Percentiles rank a stretch among this genome's conserved stretches.
phyloP scores from a whole-genome alignment of 2,329 filamentous ascomycete species.

The Macrophomina phaseolina region DNA sequence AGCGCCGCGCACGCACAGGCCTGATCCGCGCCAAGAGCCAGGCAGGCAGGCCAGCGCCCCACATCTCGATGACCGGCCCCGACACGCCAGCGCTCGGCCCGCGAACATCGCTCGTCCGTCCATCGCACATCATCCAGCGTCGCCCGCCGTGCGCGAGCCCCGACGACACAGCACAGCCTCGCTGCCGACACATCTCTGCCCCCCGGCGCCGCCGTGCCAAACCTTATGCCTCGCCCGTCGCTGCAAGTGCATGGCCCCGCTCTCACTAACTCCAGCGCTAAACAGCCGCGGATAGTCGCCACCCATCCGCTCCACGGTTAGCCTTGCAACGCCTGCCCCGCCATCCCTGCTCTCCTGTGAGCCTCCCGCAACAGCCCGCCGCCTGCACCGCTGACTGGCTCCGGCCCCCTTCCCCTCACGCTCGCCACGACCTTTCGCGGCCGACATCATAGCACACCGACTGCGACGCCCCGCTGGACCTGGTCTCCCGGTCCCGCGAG shows the following conservation, averaged over 20 bases:
- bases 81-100: conserved; percentile 16
- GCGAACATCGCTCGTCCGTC: not conserved
- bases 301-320: conserved; percentile 7
- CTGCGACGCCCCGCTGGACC: not conserved
- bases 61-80: conserved; percentile 10
- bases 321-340: not conserved
- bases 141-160: not conserved
- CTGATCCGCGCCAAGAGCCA: conserved; percentile 15
- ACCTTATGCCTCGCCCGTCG: too few relatives aligned
- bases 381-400: conserved; percentile 10
- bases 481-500: not conserved
- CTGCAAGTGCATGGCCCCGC: not conserved
- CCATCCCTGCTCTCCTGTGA: conserved; percentile 5
- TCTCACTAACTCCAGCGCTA: not conserved
- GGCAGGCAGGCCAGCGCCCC: not conserved
- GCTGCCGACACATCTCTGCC: not conserved
- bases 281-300: conserved; percentile 11
- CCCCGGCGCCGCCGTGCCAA: too few relatives aligned
- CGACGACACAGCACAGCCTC: not conserved
- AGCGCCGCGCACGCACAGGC: not conserved
- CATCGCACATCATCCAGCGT: not conserved
- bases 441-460: not conserved
- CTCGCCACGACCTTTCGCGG: not conserved
- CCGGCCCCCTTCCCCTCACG: conserved; percentile 2
- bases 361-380: conserved; percentile 19